These are phyloP conservation scores for Ustilaginoidea virens DNA, from an alignment of 2,329 filamentous ascomycete species.

Conservation along the genomic window DNA sequence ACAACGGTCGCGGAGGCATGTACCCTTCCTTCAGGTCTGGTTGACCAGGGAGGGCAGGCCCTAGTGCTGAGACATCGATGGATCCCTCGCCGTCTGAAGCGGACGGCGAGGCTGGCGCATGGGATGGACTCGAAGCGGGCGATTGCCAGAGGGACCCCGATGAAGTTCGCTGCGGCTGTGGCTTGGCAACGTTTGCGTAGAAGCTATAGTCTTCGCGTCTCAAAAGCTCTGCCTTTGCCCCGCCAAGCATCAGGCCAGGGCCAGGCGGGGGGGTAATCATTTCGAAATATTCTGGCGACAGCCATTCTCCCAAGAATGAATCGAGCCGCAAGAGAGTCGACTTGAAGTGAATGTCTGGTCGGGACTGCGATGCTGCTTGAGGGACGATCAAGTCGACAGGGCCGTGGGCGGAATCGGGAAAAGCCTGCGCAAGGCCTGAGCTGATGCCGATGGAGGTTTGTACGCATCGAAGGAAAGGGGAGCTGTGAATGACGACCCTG, in stretches of 20 bases:
- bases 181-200: slow-evolving; percentile 17
- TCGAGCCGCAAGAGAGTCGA: slow-evolving; percentile 65
- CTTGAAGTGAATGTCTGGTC: slow-evolving; percentile 20
- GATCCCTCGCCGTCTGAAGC: slow-evolving; percentile 13
- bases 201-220: slow-evolving; percentile 53
- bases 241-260: slow-evolving; percentile 73
- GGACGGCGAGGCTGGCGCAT: slow-evolving; percentile 8
- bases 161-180: slow-evolving; percentile 9
- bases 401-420: slow-evolving; percentile 16
- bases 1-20: slow-evolving; percentile 61
- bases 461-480: slow-evolving; percentile 84
- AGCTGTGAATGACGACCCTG: slow-evolving; percentile 76
- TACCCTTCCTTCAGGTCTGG: slow-evolving; percentile 35
- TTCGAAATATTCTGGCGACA: slow-evolving; percentile 86
- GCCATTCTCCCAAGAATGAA: slow-evolving; percentile 89
- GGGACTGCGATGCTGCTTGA: slow-evolving; percentile 12
- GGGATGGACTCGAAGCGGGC: slow-evolving; percentile 11
- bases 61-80: slow-evolving; percentile 15
- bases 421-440: slow-evolving; percentile 57
- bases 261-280: slow-evolving; percentile 78
- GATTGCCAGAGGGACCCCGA: slow-evolving; percentile 19
- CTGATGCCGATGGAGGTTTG: slow-evolving; percentile 84
- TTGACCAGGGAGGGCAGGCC: slow-evolving; percentile 17
- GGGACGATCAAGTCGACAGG: slow-evolving; percentile 20
- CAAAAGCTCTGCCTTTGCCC: slow-evolving; percentile 76